These are phyloP conservation scores for Sparassis latifolia DNA, from an alignment of 1,284 basidiomycete species.

Conservation along the genomic window DNA sequence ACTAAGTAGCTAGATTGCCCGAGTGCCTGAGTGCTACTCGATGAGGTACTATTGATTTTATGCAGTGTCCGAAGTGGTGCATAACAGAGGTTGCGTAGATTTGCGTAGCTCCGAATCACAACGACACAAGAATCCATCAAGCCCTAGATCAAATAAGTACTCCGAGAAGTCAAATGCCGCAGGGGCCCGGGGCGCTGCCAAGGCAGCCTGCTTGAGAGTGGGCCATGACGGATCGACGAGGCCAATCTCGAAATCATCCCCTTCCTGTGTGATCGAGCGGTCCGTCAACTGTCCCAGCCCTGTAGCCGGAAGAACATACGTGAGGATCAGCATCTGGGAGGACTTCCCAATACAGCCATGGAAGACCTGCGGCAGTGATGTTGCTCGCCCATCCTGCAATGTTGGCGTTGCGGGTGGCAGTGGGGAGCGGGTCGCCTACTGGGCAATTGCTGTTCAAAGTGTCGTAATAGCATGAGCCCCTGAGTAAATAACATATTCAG, in stretches of 20 bases:
- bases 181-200: conserved; percentile 12
- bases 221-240: conserved; percentile 17
- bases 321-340: conserved; percentile 32
- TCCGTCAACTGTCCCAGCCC: neutral
- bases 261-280: conserved; percentile 11
- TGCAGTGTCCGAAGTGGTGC: too few species aligned
- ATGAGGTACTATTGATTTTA: too few species aligned
- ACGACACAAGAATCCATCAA: too few species aligned
- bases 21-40: too few species aligned
- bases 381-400: conserved; percentile 26
- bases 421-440: conserved; percentile 16
- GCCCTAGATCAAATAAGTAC: conserved; percentile 3
- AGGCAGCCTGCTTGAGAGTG: conserved; percentile 16
- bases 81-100: too few species aligned
- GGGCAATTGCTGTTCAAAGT: conserved; percentile 28
- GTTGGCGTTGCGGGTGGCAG: conserved; percentile 22
- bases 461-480: conserved; percentile 28
- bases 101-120: too few species aligned
- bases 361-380: conserved; percentile 30
- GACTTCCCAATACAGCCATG: conserved; percentile 34
- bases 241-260: conserved; percentile 30
- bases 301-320: conserved; percentile 10
- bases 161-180: conserved; percentile 21
- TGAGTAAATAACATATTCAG: conserved; percentile 1
- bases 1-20: too few species aligned